These are phyloP conservation scores for Lipomyces anomalus DNA, from an alignment of 805 yeast species.

Conservation along the genomic window DNA sequence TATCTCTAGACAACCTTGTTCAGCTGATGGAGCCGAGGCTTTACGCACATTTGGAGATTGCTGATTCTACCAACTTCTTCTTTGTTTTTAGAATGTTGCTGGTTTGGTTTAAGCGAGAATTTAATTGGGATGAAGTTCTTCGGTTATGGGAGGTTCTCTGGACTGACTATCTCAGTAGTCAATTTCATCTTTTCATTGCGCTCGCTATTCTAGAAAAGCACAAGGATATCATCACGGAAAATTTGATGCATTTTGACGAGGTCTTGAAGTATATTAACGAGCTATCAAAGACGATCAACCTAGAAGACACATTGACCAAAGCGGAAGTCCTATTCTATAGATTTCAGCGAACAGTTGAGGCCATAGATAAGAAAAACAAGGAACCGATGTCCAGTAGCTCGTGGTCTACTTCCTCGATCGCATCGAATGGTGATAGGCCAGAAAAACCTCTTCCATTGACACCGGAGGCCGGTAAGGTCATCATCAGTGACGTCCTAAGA, in stretches of 20 bases:
- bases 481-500: conserved; percentile 39
- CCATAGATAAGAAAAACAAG: conserved; percentile 48
- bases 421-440: background rate
- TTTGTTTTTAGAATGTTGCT: conserved; percentile 92
- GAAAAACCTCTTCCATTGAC: conserved; percentile 20
- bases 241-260: conserved; percentile 78
- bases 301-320: conserved; percentile 72
- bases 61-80: conserved; percentile 85
- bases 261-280: conserved; percentile 91
- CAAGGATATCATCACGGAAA: conserved; percentile 67
- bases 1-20: conserved; percentile 73
- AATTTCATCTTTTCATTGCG: conserved; percentile 82
- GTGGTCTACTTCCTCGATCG: background rate
- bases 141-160: conserved; percentile 88
- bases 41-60: conserved; percentile 73
- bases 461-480: conserved; percentile 23
- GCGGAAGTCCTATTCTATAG: conserved; percentile 77
- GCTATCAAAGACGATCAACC: conserved; percentile 65
- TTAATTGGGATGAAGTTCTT: conserved; percentile 68
- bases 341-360: conserved; percentile 71
- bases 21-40: conserved; percentile 84
- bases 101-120: conserved; percentile 93
- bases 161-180: conserved; percentile 82
- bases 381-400: conserved; percentile 10
- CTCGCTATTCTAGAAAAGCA: conserved; percentile 85